Base-by-base conservation (phyloP, 176 grass and related monocot species). In the Tillandsia fasciculata region DNA sequence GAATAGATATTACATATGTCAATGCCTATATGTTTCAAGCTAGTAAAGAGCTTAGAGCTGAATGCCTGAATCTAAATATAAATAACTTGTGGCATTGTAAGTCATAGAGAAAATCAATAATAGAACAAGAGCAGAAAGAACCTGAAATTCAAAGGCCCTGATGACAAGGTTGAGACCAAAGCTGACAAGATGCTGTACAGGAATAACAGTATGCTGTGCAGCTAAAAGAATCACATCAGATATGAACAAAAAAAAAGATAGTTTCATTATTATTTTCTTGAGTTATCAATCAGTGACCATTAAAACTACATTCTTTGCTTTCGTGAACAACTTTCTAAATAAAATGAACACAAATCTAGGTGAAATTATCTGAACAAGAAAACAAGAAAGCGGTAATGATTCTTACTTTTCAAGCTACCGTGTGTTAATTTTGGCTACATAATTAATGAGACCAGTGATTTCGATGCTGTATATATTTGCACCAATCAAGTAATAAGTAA, bases 131-230 rank as follows among this genome's bases (percentile, higher is more conserved):
- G 22, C 72, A 65, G 11, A 83, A 81, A 72, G 28, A 86, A 99
- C 95, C 90, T 99, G 95, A 75, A 99, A 99, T 78, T 99, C 95
- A 76, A 99, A 99, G 56, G 90, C 87, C 70, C 90, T 85, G 72
- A 87, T 99, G 70, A 94, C 87, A 83, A 99, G 95, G 72, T 99
- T 94, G 53, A 99, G 78, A 74, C 87, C 84, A 70, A 99, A 94
- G 77, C 90, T 89, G 71, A 94, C 77, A 72, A 99, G 69, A 78
- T 94, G 87, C 63, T 93, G 90, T 47, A 99, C 3, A 51, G 95
- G 95, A 84, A 99, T 99, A 58, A 94, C 88, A 58, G 95, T 99
- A 76, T 94, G 87, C 95, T 99, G 77, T 61, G 56, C 83, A 53
- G 29, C 71, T 61, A 15, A 74, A 80, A 88, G 47, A 6, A 69